phyloP scores from a whole-genome alignment of 495 filamentous ascomycete genomes.

The Talaromyces ruber region DNA sequence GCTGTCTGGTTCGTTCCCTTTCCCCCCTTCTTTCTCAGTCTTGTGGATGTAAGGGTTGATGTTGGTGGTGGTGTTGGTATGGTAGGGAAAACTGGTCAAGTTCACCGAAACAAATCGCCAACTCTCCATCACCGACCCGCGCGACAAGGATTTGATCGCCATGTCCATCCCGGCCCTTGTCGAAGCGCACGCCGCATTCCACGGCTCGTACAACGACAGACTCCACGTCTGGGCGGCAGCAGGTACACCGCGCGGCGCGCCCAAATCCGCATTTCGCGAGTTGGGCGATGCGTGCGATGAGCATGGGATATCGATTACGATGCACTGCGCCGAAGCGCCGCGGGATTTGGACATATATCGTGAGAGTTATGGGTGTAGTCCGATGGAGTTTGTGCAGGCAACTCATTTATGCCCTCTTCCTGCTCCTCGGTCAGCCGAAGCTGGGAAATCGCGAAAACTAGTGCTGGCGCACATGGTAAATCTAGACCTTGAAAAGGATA shows the following conservation, averaged over 20 bases:
- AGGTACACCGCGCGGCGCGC: constrained; percentile 34
- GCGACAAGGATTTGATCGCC: constrained; percentile 19
- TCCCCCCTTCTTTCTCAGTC: not conserved
- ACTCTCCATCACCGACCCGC: constrained; percentile 21
- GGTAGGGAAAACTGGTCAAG: constrained; percentile 28
- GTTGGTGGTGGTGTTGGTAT: not conserved
- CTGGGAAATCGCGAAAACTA: constrained; percentile 5
- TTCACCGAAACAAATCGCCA: constrained; percentile 22
- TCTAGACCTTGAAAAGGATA: constrained; percentile 32
- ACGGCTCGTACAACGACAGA: constrained; percentile 34
- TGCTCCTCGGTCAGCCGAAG: not conserved
- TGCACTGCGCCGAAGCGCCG: constrained; percentile 33
- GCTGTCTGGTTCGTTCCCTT: constrained; percentile 28
- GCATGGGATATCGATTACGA: constrained; percentile 22
- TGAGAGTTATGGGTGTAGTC: constrained; percentile 11
- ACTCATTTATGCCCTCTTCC: constrained; percentile 12
- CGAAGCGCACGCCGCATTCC: constrained; percentile 15
- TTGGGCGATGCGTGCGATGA: constrained; percentile 27
- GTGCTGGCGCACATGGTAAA: constrained; percentile 41
- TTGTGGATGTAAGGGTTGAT: not conserved
- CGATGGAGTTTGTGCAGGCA: constrained; percentile 15
- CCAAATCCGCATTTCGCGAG: constrained; percentile 12
- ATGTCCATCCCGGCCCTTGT: constrained; percentile 20
- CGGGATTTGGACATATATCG: constrained; percentile 16
- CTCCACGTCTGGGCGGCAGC: constrained; percentile 45